A percentile compares a stretch with the other conserved stretches of the same genome.
Conservation (phyloP, 1,284 basidiomycete genomes). For the Fereydounia khargensis region DNA sequence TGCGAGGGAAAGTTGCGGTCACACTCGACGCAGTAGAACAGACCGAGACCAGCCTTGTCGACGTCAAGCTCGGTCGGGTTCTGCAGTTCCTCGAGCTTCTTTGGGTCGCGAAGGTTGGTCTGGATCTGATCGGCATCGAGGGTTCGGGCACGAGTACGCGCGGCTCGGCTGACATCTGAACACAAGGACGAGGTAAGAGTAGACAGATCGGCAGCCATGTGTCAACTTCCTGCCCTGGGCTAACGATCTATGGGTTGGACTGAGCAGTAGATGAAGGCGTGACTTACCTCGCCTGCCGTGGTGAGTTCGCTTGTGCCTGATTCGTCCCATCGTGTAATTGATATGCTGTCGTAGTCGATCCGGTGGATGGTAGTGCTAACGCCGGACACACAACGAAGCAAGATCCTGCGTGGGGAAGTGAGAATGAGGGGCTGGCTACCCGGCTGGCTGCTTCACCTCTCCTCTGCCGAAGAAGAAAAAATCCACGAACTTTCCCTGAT, state of each 20-base stretch:
- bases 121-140: constrained; percentile 55
- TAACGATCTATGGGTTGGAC: no score
- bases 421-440: no score
- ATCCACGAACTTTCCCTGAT: not conserved
- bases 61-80: constrained; percentile 50
- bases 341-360: no score
- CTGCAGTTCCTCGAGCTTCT: constrained; percentile 38
- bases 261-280: not conserved
- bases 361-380: not conserved
- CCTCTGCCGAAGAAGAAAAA: not conserved
- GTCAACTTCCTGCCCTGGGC: no score
- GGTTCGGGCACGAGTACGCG: constrained; percentile 53
- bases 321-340: constrained; percentile 50
- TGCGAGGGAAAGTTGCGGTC: constrained; percentile 52
- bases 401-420: no score
- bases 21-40: constrained; percentile 56
- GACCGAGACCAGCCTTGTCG: constrained; percentile 55
- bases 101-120: constrained; percentile 41
- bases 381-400: no score
- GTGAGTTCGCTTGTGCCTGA: constrained; percentile 53
- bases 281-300: constrained; percentile 48
- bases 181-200: not conserved
- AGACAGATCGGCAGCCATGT: no score
- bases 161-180: constrained; percentile 50
- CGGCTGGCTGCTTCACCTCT: no score